A percentile compares a stretch with the other conserved stretches of the same genome.
These are phyloP conservation scores for Syzygium syzygioides DNA, from an alignment of 441 rosid species.

Conservation along the genomic window DNA sequence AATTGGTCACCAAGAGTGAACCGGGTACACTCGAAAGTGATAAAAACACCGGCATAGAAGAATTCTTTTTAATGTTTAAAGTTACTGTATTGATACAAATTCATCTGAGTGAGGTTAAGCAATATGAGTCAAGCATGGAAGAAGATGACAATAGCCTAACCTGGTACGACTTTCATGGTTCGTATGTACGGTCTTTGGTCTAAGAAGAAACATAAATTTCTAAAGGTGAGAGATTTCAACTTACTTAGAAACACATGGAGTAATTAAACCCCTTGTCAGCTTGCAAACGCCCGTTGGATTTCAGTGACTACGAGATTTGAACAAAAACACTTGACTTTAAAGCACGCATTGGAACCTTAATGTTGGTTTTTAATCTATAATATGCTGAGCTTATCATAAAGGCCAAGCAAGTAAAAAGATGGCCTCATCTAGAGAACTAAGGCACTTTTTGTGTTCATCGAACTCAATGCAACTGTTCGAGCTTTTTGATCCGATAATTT, in stretches of 20 bases:
- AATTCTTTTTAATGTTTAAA: background rate
- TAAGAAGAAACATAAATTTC: background rate
- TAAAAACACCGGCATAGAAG: background rate
- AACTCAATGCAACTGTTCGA: conserved; percentile 1
- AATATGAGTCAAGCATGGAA: background rate
- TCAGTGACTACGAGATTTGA: conserved; percentile 25
- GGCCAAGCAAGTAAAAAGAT: background rate
- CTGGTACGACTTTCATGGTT: background rate
- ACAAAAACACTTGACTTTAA: conserved; percentile 28
- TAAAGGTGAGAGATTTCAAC: background rate
- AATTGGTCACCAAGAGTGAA: background rate
- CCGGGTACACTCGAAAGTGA: background rate
- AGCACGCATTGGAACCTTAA: conserved; percentile 21
- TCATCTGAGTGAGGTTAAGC: background rate
- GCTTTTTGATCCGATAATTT: background rate
- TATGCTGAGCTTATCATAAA: background rate
- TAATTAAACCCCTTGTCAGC: background rate
- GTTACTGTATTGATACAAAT: background rate
- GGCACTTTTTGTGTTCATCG: conserved; percentile 14
- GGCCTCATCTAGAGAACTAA: conserved; percentile 12
- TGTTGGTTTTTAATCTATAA: background rate
- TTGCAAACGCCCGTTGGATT: conserved; percentile 2
- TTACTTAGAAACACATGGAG: background rate
- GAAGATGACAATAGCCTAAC: background rate
- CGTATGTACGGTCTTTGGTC: background rate